phyloP scores from a whole-genome alignment of 2,329 filamentous ascomycete genomes.

The Exophiala dermatitidis region DNA sequence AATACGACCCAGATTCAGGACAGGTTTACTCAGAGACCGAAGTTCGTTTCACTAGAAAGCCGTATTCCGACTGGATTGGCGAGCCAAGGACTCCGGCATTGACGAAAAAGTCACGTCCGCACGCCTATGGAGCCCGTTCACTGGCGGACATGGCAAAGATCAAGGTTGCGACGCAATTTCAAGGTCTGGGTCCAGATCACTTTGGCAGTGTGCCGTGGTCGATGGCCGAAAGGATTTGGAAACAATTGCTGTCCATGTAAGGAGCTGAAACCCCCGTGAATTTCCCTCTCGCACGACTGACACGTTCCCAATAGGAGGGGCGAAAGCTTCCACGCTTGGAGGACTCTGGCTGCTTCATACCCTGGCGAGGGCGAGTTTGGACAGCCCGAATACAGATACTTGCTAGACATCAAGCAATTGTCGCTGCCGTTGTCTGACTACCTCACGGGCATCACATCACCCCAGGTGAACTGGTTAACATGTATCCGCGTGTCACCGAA shows the following conservation, averaged over 20 bases:
- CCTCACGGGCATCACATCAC: constrained; percentile 32
- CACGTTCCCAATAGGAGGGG: constrained; percentile 7
- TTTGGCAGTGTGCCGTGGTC: constrained; percentile 37
- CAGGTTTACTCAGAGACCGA: constrained; percentile 21
- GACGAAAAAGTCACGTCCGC: constrained; percentile 5
- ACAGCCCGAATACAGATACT: constrained; percentile 28
- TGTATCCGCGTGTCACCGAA: constrained; percentile 33
- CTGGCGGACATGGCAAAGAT: constrained; percentile 19
- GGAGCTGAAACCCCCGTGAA: constrained; percentile 1
- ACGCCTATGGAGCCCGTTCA: constrained; percentile 17
- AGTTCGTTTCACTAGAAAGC: constrained; percentile 9
- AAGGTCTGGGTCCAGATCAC: constrained; percentile 31
- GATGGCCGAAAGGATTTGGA: constrained; percentile 37
- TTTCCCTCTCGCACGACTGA: constrained; percentile 1
- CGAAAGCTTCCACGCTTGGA: constrained; percentile 40
- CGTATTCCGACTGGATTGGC: constrained; percentile 22
- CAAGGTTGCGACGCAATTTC: constrained; percentile 31
- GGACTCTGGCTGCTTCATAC: constrained; percentile 36
- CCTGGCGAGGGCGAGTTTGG: constrained; percentile 31
- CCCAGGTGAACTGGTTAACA: constrained; percentile 32
- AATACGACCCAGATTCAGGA: constrained; percentile 22
- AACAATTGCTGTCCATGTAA: constrained; percentile 33
- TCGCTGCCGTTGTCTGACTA: constrained; percentile 33
- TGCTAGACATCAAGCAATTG: constrained; percentile 30
- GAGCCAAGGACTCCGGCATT: constrained; percentile 17